These are phyloP conservation scores for Coemansia furcata DNA, from an alignment of 192 early-diverging fungal species.

Conservation along the genomic window DNA sequence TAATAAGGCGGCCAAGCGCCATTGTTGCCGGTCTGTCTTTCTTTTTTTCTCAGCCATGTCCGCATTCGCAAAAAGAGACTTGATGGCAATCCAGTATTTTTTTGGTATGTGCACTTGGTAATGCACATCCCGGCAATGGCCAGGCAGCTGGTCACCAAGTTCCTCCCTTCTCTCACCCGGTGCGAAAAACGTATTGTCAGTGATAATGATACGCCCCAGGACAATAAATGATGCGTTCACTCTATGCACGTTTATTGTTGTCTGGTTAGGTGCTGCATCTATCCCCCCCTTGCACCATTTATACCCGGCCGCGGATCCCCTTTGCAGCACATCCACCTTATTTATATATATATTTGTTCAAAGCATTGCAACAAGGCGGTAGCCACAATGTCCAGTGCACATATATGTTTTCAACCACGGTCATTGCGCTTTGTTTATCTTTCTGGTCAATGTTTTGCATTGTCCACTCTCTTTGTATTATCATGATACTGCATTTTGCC, in stretches of 20 bases:
- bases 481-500: not conserved
- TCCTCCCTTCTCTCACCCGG: not conserved
- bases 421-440: not conserved
- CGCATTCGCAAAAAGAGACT: not conserved
- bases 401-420: not conserved
- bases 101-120: not conserved
- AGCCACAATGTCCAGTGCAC: not conserved
- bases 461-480: not conserved
- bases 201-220: not conserved
- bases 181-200: not conserved
- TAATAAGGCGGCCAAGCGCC: slow-evolving; percentile 1
- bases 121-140: not conserved
- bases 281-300: not conserved
- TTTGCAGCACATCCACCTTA: not conserved
- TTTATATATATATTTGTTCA: not conserved
- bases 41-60: slow-evolving; percentile 2
- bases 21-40: slow-evolving; percentile 3
- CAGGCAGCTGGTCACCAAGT: not conserved
- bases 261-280: not conserved
- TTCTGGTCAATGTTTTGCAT: not conserved
- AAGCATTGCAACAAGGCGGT: not conserved
- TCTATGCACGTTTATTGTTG: slow-evolving; percentile 2
- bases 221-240: slow-evolving; percentile 1
- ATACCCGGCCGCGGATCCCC: not conserved
- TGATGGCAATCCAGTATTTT: not conserved